These are phyloP conservation scores for Populus davidiana DNA, from an alignment of 345 rosid species.

Conservation along the genomic window DNA sequence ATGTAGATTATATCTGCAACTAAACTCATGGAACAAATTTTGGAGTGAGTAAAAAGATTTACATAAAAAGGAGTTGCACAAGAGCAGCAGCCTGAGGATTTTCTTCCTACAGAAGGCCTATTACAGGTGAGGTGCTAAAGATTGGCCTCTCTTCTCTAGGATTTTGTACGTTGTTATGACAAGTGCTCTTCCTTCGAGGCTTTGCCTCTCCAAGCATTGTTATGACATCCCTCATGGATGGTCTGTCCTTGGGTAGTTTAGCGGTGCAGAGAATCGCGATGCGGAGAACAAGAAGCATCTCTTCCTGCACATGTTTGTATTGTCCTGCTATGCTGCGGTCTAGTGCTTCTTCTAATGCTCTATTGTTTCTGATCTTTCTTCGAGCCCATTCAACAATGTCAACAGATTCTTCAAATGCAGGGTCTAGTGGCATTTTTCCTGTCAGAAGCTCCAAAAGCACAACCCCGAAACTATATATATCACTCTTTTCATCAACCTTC, in stretches of 20 bases:
- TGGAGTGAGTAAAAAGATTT: conserved; percentile 10
- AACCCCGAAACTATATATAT: conserved; percentile 74
- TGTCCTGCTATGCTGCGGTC: conserved; percentile 71
- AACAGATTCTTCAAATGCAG: conserved; percentile 62
- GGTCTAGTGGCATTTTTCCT: conserved; percentile 76
- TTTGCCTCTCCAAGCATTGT: conserved; percentile 89
- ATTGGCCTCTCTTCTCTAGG: conserved; percentile 48
- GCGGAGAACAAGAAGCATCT: conserved; percentile 67
- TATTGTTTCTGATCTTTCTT: conserved; percentile 49
- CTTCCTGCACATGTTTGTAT: conserved; percentile 76
- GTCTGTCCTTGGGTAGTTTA: conserved; percentile 79
- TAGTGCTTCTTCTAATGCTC: conserved; percentile 50
- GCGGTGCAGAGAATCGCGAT: conserved; percentile 77
- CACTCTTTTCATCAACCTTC: conserved; percentile 88
- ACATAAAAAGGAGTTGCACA: conserved; percentile 8
- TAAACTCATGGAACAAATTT: conserved; percentile 7
- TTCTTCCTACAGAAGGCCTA: conserved; percentile 46
- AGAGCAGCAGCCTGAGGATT: background rate
- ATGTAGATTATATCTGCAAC: conserved; percentile 5
- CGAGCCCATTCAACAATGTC: conserved; percentile 74
- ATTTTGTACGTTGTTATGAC: conserved; percentile 36
- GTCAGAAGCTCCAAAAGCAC: conserved; percentile 79
- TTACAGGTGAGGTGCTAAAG: conserved; percentile 56
- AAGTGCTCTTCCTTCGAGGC: conserved; percentile 75
- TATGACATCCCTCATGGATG: conserved; percentile 75